These are phyloP conservation scores for Tulasnella calospora DNA, from an alignment of 768 basidiomycete species.

Conservation along the genomic window DNA sequence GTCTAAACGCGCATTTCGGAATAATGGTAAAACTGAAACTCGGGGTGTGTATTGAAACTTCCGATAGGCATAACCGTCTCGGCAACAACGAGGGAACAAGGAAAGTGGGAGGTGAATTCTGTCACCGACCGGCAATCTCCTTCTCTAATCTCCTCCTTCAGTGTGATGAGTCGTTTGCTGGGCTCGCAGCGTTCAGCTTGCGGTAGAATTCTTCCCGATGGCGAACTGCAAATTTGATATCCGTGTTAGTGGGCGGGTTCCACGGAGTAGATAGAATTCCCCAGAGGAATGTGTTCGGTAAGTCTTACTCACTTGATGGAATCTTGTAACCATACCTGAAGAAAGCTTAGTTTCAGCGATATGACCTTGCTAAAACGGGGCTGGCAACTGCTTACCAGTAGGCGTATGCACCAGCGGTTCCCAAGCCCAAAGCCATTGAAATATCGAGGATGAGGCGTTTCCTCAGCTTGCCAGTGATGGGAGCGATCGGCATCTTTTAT, in stretches of 20 bases:
- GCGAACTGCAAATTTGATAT: slow-evolving; percentile 53
- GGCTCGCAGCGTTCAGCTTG: slow-evolving; percentile 44
- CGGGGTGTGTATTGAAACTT: slow-evolving; percentile 4
- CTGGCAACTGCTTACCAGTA: slow-evolving; percentile 61
- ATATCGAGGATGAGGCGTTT: slow-evolving; percentile 88
- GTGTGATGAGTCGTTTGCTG: background rate
- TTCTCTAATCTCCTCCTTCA: background rate
- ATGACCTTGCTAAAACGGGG: background rate
- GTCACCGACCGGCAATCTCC: background rate
- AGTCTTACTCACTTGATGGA: slow-evolving; percentile 26
- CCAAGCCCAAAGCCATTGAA: slow-evolving; percentile 68
- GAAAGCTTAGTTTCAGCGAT: background rate
- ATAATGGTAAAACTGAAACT: background rate
- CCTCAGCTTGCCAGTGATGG: slow-evolving; percentile 90
- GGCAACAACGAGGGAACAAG: background rate
- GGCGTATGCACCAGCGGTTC: slow-evolving; percentile 64
- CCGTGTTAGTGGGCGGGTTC: slow-evolving; percentile 28
- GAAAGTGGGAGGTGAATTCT: background rate
- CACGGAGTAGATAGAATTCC: background rate
- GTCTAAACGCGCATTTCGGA: too few relatives aligned
- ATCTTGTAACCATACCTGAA: slow-evolving; percentile 31
- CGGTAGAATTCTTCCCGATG: slow-evolving; percentile 81
- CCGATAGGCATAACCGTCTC: background rate
- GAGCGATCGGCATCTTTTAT: slow-evolving; percentile 70
- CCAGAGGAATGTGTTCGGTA: background rate